Base-by-base conservation (phyloP, 768 basidiomycete species). In the Dendrothele bispora region DNA sequence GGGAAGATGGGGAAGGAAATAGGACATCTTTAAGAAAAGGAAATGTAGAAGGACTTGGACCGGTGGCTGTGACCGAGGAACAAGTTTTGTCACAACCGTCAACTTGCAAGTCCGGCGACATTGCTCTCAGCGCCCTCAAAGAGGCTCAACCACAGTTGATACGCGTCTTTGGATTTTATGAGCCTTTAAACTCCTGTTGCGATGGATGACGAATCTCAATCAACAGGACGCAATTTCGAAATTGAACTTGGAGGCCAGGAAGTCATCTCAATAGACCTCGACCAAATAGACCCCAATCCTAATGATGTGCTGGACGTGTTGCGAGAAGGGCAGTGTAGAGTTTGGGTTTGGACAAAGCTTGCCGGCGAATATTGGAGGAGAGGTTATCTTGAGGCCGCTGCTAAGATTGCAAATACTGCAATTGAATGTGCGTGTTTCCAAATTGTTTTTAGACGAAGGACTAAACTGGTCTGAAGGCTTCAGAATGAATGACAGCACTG, bases 281-380 rank as follows among this genome's bases (percentile, higher is more conserved):
- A 91, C 71, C 75, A 86, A 56, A 83, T 98, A 42, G 88, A 91
- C 64, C 83, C 83, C 4, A 84, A 81, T 58, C 82, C 86, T 6
- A 82, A 86, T 51, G 86, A 89, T 51, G 82, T 91, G 2, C 69
- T 88, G 40, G 83, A 87, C 55, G 64, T 94, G 3, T 63, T 94
- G 39, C 79, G 75, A 48, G 84, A 88, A 25, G 86, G 85, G 0
- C 80, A 84, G 46, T 89, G 86, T 46, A 82, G 72, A 50, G 81
- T 83, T 15, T 81, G 78, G 61, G 80, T 86, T 10, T 95, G 91
- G 91, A 83, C 88, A 1, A 83, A 82, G 52, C 74, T 95, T 18
- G 91, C 92, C 7, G 83, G 82, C 14, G 93, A 95, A 67, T 95
- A 95, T 59, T 92, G 91, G 88, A 71, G 87, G 52, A 78, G 83